Evolutionary conservation across 108 stramenopile species (phyloP).

Genomic region (Stephanodiscus triporus): DNA sequence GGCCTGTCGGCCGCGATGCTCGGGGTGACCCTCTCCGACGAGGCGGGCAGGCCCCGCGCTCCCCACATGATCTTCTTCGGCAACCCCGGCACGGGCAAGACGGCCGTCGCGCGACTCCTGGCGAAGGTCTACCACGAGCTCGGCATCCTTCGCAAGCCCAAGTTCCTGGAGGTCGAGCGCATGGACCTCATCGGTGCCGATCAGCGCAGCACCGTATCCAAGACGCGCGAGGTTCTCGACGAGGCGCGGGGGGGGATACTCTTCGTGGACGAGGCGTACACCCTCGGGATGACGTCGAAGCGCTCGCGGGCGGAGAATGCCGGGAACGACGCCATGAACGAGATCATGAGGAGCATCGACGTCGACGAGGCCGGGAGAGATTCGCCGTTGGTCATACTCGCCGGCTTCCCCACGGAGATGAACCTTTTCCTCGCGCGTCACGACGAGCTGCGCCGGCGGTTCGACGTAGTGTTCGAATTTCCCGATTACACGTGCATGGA

Average conservation of each 20-base stretch:
- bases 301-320: constrained; percentile 69
- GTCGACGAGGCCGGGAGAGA: constrained; percentile 65
- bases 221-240: constrained; percentile 86
- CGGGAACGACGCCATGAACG: constrained; percentile 72
- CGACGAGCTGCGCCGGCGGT: constrained; percentile 70
- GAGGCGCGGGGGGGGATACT: constrained; percentile 88
- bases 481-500: constrained; percentile 87
- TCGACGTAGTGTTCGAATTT: constrained; percentile 84
- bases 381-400: constrained; percentile 81
- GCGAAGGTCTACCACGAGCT: constrained; percentile 90
- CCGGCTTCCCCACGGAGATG: constrained; percentile 90
- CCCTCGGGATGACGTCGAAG: constrained; percentile 83
- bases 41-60: constrained; percentile 66
- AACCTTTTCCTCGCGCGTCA: constrained; percentile 78
- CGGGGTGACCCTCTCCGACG: constrained; percentile 66
- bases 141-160: constrained; percentile 83
- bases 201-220: constrained; percentile 72
- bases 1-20: constrained; percentile 54
- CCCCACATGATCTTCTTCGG: constrained; percentile 93
- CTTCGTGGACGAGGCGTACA: constrained; percentile 92
- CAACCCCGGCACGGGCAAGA: constrained; percentile 96
- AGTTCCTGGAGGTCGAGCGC: constrained; percentile 89
- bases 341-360: constrained; percentile 76
- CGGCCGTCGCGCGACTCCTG: constrained; percentile 92
- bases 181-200: constrained; percentile 88